Evolutionary conservation across 805 yeast genomes (phyloP).

Genomic region (Starmerella davenportii): DNA sequence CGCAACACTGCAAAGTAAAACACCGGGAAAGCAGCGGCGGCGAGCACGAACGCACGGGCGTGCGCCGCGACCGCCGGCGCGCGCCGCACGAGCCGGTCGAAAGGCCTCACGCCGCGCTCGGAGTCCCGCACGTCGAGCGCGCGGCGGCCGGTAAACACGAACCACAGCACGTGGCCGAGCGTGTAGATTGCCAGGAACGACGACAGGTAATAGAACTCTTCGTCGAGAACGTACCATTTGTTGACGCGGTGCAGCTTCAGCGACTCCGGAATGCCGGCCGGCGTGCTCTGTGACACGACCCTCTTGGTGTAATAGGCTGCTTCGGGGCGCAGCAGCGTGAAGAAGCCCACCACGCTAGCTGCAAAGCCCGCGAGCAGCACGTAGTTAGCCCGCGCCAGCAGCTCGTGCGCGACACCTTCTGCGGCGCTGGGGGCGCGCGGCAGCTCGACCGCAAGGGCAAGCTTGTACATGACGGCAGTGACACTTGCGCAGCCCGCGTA

Average conservation of each 20-base stretch:
- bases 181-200: constrained; percentile 1
- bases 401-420: neutral
- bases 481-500: neutral
- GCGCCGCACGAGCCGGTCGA: constrained; percentile 1
- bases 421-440: neutral
- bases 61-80: neutral
- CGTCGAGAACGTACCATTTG: constrained; percentile 8
- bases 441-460: constrained; percentile 1
- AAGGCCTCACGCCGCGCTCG: constrained; percentile 4
- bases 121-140: neutral
- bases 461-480: constrained; percentile 1
- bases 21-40: constrained; percentile 3
- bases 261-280: constrained; percentile 8
- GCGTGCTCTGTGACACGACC: constrained; percentile 3
- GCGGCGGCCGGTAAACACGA: neutral
- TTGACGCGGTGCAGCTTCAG: constrained; percentile 8
- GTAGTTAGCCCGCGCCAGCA: neutral
- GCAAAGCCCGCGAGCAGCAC: neutral
- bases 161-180: neutral
- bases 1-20: constrained; percentile 2
- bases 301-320: neutral
- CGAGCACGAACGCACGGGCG: neutral
- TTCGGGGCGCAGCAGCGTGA: neutral
- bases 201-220: constrained; percentile 2
- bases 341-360: constrained; percentile 1